These are phyloP conservation scores for Termitomyces sp. DNA, from an alignment of 1,284 basidiomycete species.

Conservation along the genomic window DNA sequence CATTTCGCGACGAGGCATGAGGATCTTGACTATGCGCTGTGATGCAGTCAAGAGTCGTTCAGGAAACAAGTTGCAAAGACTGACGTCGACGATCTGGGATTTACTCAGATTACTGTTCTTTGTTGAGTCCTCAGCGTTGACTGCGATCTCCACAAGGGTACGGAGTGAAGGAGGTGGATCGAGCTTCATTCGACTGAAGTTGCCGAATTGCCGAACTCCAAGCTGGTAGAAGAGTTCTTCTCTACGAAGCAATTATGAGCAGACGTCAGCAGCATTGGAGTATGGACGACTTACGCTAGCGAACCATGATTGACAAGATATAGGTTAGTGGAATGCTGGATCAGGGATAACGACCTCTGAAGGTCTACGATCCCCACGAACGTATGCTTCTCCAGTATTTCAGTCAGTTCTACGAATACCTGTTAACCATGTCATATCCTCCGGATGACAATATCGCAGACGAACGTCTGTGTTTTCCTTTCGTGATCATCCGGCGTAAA, in stretches of 20 bases:
- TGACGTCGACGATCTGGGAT: conserved; percentile 66
- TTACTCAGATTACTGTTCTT: conserved; percentile 47
- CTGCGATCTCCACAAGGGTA: conserved; percentile 73
- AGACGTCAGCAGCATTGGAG: neutral
- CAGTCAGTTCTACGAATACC: conserved; percentile 69
- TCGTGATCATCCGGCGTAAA: conserved; percentile 58
- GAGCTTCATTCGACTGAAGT: conserved; percentile 70
- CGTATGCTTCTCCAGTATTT: conserved; percentile 82
- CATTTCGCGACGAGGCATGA: conserved; percentile 74
- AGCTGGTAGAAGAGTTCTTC: conserved; percentile 97
- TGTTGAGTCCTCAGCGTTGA: conserved; percentile 65
- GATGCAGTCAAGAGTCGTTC: neutral
- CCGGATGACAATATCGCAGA: conserved; percentile 6
- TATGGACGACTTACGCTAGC: conserved; percentile 57
- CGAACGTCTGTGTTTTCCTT: conserved; percentile 68
- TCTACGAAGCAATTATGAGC: conserved; percentile 35
- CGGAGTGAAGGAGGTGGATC: conserved; percentile 78
- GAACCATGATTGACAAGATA: conserved; percentile 86
- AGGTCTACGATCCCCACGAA: conserved; percentile 93
- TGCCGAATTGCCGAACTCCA: conserved; percentile 87
- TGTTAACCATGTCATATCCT: conserved; percentile 39
- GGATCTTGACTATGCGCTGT: conserved; percentile 56
- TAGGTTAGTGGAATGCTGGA: conserved; percentile 87
- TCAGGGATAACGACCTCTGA: conserved; percentile 66
- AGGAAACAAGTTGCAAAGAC: conserved; percentile 23